Percentiles rank a stretch among this genome's conserved stretches.
Evolutionary conservation across 768 basidiomycete genomes (phyloP).

Genomic region (Podaxis sp.): DNA sequence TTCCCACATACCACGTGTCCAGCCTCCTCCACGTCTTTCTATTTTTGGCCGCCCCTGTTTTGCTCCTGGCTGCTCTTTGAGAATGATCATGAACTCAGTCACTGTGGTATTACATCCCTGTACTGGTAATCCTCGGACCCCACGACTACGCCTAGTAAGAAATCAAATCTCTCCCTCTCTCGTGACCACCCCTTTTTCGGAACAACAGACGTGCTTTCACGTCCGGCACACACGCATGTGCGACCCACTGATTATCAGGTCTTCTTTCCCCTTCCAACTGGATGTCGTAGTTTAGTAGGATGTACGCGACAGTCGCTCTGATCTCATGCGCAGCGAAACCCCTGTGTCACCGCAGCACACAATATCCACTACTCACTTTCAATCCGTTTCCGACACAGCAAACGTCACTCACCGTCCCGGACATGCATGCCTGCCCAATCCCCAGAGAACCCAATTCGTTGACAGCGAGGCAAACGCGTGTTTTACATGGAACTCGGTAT

Average conservation of each 20-base stretch:
- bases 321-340: slow-evolving; percentile 32
- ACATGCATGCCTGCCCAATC: slow-evolving; percentile 1
- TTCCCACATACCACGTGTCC: background rate
- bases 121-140: too few relatives aligned
- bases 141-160: background rate
- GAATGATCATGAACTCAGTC: background rate
- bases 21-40: background rate
- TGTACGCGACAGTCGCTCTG: slow-evolving; percentile 27
- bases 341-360: slow-evolving; percentile 13
- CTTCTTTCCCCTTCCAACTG: slow-evolving; percentile 22
- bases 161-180: background rate
- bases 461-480: slow-evolving; percentile 6
- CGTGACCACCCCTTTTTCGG: slow-evolving; percentile 17
- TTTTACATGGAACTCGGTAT: background rate
- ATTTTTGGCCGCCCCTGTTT: background rate
- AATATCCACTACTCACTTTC: background rate
- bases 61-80: background rate
- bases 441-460: background rate
- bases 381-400: background rate
- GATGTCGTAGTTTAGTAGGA: slow-evolving; percentile 31
- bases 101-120: too few relatives aligned
- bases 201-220: slow-evolving; percentile 29
- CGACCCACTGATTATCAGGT: slow-evolving; percentile 15
- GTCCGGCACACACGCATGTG: slow-evolving; percentile 22
- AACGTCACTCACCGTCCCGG: slow-evolving; percentile 10